Evolutionary conservation across 2,329 filamentous ascomycete species (phyloP).

Genomic region (Penicillium crustosum): DNA sequence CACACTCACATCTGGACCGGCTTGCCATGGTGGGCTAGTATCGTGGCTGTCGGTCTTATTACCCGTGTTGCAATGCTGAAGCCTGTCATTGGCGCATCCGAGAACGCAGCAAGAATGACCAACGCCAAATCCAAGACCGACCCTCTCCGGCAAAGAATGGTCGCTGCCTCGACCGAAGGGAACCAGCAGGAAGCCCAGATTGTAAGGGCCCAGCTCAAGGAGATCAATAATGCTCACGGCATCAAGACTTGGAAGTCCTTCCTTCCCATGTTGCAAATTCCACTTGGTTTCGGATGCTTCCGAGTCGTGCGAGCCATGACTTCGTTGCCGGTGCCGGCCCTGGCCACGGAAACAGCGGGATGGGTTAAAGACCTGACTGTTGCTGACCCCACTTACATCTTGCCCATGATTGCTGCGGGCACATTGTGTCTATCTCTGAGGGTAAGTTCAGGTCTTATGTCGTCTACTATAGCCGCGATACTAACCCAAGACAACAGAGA

Average conservation of each 20-base stretch:
- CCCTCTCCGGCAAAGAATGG: conserved; percentile 59
- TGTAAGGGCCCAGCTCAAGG: conserved; percentile 49
- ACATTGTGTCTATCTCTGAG: conserved; percentile 60
- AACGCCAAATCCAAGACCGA: conserved; percentile 58
- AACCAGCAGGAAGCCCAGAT: conserved; percentile 53
- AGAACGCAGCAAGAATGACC: conserved; percentile 62
- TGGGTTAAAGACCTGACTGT: conserved; percentile 80
- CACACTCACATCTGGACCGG: conserved; percentile 74
- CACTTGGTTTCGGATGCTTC: conserved; percentile 79
- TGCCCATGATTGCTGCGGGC: conserved; percentile 64
- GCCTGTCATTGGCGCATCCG: conserved; percentile 61
- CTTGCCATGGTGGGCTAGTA: conserved; percentile 78
- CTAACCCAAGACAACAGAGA: conserved; percentile 27
- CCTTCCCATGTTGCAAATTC: conserved; percentile 61
- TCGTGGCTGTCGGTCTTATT: conserved; percentile 63
- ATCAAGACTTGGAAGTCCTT: conserved; percentile 54
- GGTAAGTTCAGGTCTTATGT: conserved; percentile 45
- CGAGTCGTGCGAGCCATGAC: conserved; percentile 73
- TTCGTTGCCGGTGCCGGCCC: conserved; percentile 73
- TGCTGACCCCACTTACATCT: conserved; percentile 72
- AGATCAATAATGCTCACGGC: conserved; percentile 57
- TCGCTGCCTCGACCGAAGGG: conserved; percentile 41
- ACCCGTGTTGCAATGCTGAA: conserved; percentile 67
- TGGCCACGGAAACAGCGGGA: conserved; percentile 67
- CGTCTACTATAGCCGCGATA: not conserved